Evolutionary conservation across 768 basidiomycete genomes (phyloP).

Genomic region (Suillus placidus): DNA sequence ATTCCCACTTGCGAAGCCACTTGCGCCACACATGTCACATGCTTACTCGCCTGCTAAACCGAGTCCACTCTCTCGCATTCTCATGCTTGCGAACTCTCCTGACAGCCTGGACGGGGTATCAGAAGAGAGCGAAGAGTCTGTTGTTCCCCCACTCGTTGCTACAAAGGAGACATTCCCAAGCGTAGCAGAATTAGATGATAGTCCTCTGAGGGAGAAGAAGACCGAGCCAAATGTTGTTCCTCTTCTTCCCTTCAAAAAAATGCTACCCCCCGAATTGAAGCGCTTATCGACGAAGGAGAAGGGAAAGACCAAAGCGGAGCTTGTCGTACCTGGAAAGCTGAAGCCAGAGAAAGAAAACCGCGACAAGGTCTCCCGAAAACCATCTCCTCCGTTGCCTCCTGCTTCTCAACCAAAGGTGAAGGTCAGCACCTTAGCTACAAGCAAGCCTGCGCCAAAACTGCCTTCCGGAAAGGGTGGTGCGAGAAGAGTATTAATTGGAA

Average conservation of each 20-base stretch:
- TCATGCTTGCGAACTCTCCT: conserved; percentile 70
- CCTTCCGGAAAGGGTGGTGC: conserved; percentile 51
- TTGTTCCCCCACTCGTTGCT: conserved; percentile 22
- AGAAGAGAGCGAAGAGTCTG: conserved; percentile 25
- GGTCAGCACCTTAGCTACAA: conserved; percentile 5
- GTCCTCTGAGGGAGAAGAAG: conserved; percentile 57
- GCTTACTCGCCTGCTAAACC: conserved; percentile 83
- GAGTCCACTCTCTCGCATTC: conserved; percentile 78
- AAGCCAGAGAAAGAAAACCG: conserved; percentile 41
- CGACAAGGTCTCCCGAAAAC: conserved; percentile 36
- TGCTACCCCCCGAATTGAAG: conserved; percentile 15
- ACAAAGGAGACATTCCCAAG: conserved; percentile 33
- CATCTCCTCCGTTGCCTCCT: conserved; percentile 25
- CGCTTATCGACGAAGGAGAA: conserved; percentile 42
- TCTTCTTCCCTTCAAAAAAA: conserved; percentile 31
- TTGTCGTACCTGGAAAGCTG: conserved; percentile 26
- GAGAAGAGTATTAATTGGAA: conserved; percentile 67
- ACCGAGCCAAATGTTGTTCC: conserved; percentile 35
- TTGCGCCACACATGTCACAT: conserved; percentile 70
- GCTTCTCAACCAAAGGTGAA: conserved; percentile 19
- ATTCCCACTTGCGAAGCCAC: conserved; percentile 74
- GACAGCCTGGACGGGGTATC: conserved; percentile 35
- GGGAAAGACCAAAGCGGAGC: conserved; percentile 39
- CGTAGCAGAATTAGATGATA: conserved; percentile 50
- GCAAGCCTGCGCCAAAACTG: conserved; percentile 31